These are phyloP conservation scores for Thoreauomyces humboldtii DNA, from an alignment of 192 early-diverging fungal genomes.

Conservation along the genomic window DNA sequence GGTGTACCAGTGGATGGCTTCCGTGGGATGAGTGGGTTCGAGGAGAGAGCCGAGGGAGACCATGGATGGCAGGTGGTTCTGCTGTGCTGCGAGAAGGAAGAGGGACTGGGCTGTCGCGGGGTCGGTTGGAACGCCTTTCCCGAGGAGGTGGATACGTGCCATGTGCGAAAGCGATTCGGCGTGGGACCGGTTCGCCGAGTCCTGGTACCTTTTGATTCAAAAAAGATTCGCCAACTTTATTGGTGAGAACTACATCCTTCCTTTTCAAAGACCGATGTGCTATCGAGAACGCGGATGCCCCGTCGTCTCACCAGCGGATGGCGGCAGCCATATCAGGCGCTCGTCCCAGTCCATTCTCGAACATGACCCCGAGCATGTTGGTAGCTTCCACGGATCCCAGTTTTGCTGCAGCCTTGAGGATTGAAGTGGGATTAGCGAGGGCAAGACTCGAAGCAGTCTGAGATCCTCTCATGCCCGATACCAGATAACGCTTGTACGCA, in stretches of 20 bases:
- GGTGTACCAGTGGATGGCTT: conserved; percentile 38
- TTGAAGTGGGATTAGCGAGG: not conserved
- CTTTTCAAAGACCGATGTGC: too few species aligned
- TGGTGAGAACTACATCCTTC: not conserved
- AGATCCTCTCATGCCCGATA: too few species aligned
- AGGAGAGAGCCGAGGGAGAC: conserved; percentile 35
- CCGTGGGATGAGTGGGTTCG: conserved; percentile 18
- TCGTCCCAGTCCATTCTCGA: conserved; percentile 51
- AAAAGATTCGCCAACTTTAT: not conserved
- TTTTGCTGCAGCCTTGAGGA: conserved; percentile 38
- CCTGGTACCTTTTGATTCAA: conserved; percentile 13
- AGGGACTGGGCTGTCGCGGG: conserved; percentile 20
- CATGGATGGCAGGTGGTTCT: conserved; percentile 42
- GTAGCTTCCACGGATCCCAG: conserved; percentile 35
- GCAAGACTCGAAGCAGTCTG: too few species aligned
- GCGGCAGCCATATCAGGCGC: conserved; percentile 44
- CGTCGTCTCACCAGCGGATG: conserved; percentile 31
- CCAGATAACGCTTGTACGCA: conserved; percentile 50
- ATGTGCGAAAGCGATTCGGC: conserved; percentile 44
- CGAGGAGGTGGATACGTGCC: conserved; percentile 46
- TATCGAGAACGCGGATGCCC: too few species aligned
- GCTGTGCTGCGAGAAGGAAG: conserved; percentile 44
- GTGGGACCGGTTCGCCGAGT: conserved; percentile 30
- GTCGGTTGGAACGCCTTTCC: conserved; percentile 37
- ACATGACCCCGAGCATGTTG: conserved; percentile 54